Conservation (phyloP, 2,329 filamentous ascomycete genomes). For the Aspergillus sp. region DNA sequence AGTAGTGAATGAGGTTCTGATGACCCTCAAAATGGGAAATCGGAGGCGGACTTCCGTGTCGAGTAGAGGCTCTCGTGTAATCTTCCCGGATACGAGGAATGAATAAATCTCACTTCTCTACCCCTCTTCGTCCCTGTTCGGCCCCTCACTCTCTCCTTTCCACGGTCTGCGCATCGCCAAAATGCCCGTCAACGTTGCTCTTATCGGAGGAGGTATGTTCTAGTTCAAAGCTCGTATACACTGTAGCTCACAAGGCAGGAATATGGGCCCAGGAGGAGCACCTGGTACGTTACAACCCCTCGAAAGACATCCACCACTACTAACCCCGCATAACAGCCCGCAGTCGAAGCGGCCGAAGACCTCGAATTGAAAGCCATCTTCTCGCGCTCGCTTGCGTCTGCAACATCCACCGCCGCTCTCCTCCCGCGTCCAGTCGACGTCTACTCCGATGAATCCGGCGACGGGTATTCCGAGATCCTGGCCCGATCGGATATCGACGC, state of each 20-base stretch:
- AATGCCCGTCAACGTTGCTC: neutral
- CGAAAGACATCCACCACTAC: neutral
- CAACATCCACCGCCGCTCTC: neutral
- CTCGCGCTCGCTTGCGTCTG: neutral
- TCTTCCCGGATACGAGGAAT: neutral
- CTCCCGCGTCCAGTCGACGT: neutral
- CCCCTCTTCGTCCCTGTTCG: neutral
- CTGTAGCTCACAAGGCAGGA: neutral
- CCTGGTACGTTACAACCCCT: neutral
- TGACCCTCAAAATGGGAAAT: neutral
- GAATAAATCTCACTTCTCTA: neutral
- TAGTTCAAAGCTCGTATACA: accelerated
- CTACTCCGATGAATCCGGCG: neutral
- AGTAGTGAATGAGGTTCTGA: neutral
- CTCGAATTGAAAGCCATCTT: neutral
- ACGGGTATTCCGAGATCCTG: neutral
- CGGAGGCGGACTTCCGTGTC: neutral
- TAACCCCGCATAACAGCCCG: neutral
- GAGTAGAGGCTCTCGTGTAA: too few relatives aligned
- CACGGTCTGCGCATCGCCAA: neutral
- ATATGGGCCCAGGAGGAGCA: neutral
- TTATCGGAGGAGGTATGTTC: neutral
- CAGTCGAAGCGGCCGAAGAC: neutral
- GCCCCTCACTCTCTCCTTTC: too few relatives aligned
- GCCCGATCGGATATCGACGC: neutral